phyloP scores from a whole-genome alignment of 1,284 basidiomycete species.

The Anthracocystis panici-leucophaei region DNA sequence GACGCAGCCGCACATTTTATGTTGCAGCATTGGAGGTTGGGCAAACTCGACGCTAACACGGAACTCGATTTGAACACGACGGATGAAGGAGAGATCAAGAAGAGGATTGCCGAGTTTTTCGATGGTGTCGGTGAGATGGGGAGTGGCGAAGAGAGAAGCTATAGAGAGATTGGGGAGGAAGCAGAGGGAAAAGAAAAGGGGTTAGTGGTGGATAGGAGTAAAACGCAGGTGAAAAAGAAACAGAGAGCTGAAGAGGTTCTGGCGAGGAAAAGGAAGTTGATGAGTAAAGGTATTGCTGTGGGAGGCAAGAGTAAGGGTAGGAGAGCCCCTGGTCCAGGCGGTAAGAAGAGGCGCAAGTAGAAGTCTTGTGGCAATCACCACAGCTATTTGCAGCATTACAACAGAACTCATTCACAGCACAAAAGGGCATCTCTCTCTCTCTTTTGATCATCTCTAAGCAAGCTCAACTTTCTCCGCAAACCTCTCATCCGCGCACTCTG shows the following conservation, averaged over 20 bases:
- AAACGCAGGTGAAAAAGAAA: conserved; percentile 31
- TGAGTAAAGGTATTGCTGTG: conserved; percentile 30
- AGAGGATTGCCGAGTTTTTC: conserved; percentile 6
- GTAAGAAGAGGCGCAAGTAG: conserved; percentile 17
- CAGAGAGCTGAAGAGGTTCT: conserved; percentile 22
- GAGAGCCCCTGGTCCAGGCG: background rate
- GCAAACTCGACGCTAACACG: conserved; percentile 49
- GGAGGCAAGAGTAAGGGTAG: background rate
- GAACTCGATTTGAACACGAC: conserved; percentile 60
- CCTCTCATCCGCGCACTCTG: too few species aligned
- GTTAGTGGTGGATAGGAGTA: conserved; percentile 15
- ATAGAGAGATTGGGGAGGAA: background rate
- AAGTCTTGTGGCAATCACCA: too few species aligned
- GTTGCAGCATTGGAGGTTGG: conserved; percentile 61
- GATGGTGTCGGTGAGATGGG: background rate
- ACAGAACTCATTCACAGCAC: background rate
- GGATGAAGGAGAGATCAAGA: conserved; percentile 10
- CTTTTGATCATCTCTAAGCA: background rate
- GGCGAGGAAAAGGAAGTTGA: conserved; percentile 28
- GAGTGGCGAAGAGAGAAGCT: background rate
- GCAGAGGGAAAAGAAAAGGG: background rate
- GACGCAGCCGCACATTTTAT: conserved; percentile 62
- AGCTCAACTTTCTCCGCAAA: too few species aligned
- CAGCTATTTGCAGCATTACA: too few species aligned
- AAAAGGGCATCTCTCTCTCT: background rate